A percentile compares a stretch with the other conserved stretches of the same genome.
Evolutionary conservation across 805 yeast species (phyloP).

Genomic region (Pichia thaimueangensis): DNA sequence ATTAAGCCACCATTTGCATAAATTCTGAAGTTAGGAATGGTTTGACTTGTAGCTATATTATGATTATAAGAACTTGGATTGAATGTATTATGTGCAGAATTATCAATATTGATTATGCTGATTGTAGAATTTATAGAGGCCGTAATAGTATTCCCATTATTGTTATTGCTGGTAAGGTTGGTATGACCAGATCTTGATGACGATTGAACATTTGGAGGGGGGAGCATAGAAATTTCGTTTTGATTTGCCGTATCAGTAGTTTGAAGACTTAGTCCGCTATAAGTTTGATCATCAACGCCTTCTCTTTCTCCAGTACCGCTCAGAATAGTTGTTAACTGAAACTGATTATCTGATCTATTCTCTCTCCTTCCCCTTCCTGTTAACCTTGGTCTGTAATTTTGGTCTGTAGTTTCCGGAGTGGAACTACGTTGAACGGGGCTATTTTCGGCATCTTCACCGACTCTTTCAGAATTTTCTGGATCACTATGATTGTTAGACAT

Average conservation of each 20-base stretch:
- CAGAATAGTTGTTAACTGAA: not conserved
- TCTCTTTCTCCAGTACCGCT: too few relatives aligned
- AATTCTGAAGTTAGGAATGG: conserved; percentile 22
- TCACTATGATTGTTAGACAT: not conserved
- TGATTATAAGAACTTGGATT: conserved; percentile 23
- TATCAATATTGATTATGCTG: conserved; percentile 4
- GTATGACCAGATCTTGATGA: not conserved
- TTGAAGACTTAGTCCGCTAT: too few relatives aligned
- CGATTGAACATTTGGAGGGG: not conserved
- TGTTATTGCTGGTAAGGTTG: not conserved
- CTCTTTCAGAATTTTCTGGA: too few relatives aligned
- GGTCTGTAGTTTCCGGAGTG: too few relatives aligned
- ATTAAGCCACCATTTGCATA: not conserved
- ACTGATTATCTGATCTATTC: not conserved
- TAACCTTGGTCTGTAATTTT: too few relatives aligned
- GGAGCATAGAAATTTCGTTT: too few relatives aligned
- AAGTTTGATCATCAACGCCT: too few relatives aligned
- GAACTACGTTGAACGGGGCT: too few relatives aligned
- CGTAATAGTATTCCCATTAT: not conserved
- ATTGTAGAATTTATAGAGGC: not conserved
- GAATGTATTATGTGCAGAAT: conserved; percentile 22
- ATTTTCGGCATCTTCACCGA: not conserved
- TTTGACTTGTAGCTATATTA: conserved; percentile 26
- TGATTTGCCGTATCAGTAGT: too few relatives aligned
- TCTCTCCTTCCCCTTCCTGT: too few relatives aligned